Conservation (phyloP, 495 filamentous ascomycete species). For the Chaetomium cochliodes region DNA sequence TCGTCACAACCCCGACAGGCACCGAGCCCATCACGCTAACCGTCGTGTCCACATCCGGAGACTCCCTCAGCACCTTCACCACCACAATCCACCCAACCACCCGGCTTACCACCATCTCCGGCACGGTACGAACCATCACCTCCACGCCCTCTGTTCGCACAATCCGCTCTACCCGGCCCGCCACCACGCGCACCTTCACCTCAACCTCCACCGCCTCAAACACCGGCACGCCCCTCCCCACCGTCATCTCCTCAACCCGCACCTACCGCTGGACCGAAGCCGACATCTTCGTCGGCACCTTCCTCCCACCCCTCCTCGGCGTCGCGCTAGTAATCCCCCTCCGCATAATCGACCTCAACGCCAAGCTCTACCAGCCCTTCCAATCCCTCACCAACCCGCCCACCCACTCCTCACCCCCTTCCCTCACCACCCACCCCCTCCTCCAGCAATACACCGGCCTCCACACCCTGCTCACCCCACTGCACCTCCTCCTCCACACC, state of each 20-base stretch:
- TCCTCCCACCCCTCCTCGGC: constrained; percentile 36
- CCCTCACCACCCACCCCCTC: constrained; percentile 10
- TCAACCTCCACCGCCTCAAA: constrained; percentile 23
- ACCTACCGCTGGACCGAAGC: constrained; percentile 28
- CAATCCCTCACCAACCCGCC: constrained; percentile 28
- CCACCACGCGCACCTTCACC: constrained; percentile 27
- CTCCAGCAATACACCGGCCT: constrained; percentile 35
- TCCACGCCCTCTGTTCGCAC: constrained; percentile 31
- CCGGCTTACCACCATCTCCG: constrained; percentile 33
- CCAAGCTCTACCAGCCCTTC: constrained; percentile 43
- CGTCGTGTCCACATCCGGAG: constrained; percentile 30
- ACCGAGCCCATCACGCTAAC: constrained; percentile 32
- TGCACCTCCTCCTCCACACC: constrained; percentile 24
- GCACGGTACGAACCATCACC: constrained; percentile 32
- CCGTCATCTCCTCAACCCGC: constrained; percentile 24
- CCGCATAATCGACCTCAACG: constrained; percentile 41
- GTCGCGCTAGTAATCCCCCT: constrained; percentile 36
- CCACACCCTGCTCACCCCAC: constrained; percentile 28
- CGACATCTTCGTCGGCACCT: constrained; percentile 41
- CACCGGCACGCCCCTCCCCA: not conserved
- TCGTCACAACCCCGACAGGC: constrained; percentile 34
- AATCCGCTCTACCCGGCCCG: constrained; percentile 25
- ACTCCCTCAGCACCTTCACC: constrained; percentile 31
- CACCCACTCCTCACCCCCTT: not conserved
- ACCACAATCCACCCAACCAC: constrained; percentile 31